Evolutionary conservation across 495 filamentous ascomycete genomes (phyloP).

Genomic region (Lepidopterella palustris): DNA sequence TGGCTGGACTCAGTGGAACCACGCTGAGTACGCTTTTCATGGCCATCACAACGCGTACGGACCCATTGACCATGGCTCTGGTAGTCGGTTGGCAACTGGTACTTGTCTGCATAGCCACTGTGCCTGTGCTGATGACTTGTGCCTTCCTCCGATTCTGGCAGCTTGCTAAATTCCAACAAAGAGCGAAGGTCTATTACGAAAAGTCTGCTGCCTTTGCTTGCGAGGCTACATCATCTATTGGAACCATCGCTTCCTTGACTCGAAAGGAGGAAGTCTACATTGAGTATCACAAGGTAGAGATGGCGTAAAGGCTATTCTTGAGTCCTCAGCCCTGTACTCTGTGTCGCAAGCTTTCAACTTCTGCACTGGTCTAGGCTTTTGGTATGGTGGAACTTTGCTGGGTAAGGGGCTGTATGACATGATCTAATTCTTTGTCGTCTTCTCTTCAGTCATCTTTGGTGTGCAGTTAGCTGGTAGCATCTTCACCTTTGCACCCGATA

Average conservation of each 20-base stretch:
- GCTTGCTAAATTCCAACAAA: constrained; percentile 64
- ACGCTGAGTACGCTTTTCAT: constrained; percentile 78
- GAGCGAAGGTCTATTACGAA: constrained; percentile 64
- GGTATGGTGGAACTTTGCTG: constrained; percentile 80
- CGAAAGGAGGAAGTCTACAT: constrained; percentile 70
- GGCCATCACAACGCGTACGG: constrained; percentile 64
- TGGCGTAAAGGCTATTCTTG: constrained; percentile 58
- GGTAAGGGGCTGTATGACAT: constrained; percentile 59
- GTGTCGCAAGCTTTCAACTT: constrained; percentile 72
- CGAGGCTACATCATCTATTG: constrained; percentile 81
- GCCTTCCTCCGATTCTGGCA: constrained; percentile 84
- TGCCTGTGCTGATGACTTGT: constrained; percentile 68
- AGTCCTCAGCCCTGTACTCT: constrained; percentile 67
- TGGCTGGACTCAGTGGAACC: constrained; percentile 70
- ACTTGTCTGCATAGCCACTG: constrained; percentile 67
- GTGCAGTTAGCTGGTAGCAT: constrained; percentile 80
- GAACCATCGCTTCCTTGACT: constrained; percentile 80
- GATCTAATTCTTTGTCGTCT: constrained; percentile 80
- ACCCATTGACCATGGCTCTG: constrained; percentile 57
- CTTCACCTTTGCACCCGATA: constrained; percentile 76
- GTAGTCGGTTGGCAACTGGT: constrained; percentile 83
- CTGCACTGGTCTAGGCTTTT: constrained; percentile 76
- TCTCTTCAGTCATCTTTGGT: constrained; percentile 70
- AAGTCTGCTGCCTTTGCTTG: constrained; percentile 78
- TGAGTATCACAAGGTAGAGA: constrained; percentile 63